phyloP scores from a whole-genome alignment of 768 basidiomycete genomes.

The Lentinula boryana region DNA sequence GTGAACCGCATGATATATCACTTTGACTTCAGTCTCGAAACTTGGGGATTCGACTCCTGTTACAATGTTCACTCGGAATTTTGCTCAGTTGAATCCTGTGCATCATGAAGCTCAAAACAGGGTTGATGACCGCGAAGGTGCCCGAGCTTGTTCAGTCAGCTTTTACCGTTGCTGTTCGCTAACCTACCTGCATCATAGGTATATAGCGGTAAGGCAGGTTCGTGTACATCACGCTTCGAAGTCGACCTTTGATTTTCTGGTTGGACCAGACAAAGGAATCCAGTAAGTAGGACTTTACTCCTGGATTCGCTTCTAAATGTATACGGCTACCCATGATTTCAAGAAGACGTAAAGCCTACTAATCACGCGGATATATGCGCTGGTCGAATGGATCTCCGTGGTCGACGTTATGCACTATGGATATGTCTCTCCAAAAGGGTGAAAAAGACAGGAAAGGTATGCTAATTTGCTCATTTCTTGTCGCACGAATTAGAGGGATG shows the following conservation, averaged over 20 bases:
- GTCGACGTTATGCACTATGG: too few relatives aligned
- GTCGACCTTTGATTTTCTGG: not conserved
- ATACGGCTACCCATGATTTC: too few relatives aligned
- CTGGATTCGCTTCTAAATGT: not conserved
- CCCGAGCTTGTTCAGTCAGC: not conserved
- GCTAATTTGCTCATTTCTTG: not conserved
- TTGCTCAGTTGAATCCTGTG: not conserved
- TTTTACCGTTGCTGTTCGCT: not conserved
- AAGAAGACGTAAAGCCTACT: too few relatives aligned
- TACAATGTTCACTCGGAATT: not conserved
- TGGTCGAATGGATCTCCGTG: not conserved
- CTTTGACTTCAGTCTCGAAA: not conserved
- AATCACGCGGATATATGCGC: too few relatives aligned
- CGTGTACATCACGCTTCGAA: not conserved
- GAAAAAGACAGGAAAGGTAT: not conserved
- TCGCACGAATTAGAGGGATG: not conserved
- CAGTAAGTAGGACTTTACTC: not conserved
- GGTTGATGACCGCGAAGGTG: not conserved
- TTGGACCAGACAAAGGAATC: not conserved
- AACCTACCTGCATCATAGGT: not conserved
- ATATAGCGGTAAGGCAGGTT: not conserved
- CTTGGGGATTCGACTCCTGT: not conserved
- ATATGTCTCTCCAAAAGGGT: not conserved
- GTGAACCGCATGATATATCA: not conserved
- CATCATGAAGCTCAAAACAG: not conserved